Evolutionary conservation across 768 basidiomycete genomes (phyloP), one percentile per base, ranked within the genome.

Genomic region (Mycena haematopus): DNA sequence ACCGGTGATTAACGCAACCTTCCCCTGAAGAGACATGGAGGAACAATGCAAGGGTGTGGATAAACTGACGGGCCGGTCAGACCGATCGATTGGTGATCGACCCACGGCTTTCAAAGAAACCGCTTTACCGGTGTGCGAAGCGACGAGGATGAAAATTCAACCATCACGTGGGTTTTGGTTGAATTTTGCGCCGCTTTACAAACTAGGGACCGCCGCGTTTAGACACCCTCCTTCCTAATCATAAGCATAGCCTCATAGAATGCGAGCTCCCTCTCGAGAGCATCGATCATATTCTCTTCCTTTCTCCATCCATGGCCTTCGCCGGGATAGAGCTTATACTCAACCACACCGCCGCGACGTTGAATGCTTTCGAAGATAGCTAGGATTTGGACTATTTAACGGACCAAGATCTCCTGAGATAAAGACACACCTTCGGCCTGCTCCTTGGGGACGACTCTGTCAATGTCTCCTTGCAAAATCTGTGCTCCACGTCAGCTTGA

Each of bases 391-490:
- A 82, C 21, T 22, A 6, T 11, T 6, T 74, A 71, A 0, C 81
- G 78, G 84, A 1, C 84, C 84, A 38, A 83, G 8, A 17, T 15
- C 6, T 11, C 9, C 0, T 8, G 17, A 3, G 49, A 56, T 10
- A 11, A 31, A 46, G 9, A 60, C 40, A 13, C 6, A 56, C 65
- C 72, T 45, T 65, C 63, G 2, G 69, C 56, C 44, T 70, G 69
- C 45, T 70, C 69, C 53, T 65, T 68, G 1, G 69, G 69, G 3
- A 69, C 68, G 25, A 69, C 68, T 13, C 58, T 69, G 71, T 86
- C 84, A 1, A 73, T 65, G 1, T 75, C 68, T n/a, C 85, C 85
- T 74, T 88, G 85, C 40, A 86, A 72, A 35, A 86, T 78, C 85
- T 86, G 56, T 6, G 15, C 24, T 44, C n/a, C 29, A 21, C 17